Evolutionary conservation across 306 rosid genomes (phyloP).

Genomic region (Abrus precatorius): DNA sequence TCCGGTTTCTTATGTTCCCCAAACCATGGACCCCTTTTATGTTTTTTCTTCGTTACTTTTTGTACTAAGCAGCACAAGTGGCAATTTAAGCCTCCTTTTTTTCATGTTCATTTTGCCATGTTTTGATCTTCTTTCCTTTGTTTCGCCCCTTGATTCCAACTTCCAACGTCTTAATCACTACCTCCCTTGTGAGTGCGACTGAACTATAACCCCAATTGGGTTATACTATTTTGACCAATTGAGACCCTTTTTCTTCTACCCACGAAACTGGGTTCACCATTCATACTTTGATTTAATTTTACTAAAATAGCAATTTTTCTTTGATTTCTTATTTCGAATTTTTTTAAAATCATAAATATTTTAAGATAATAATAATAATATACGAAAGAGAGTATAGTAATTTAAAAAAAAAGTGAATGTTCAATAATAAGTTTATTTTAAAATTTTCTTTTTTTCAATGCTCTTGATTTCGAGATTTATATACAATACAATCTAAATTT

Average conservation of each 20-base stretch:
- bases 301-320: not conserved
- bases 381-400: no score
- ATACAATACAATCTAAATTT: no score
- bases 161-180: not conserved
- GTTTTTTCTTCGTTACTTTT: no score
- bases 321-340: not conserved
- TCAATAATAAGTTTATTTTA: no score
- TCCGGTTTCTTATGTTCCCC: not conserved
- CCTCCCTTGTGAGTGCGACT: not conserved
- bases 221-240: conserved; percentile 32
- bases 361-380: no score
- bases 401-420: no score
- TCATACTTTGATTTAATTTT: not conserved
- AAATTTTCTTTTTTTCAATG: no score
- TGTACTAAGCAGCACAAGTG: no score
- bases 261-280: not conserved
- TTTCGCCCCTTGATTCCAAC: conserved; percentile 3
- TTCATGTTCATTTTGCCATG: not conserved
- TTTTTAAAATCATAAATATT: not conserved
- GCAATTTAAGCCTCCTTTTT: not conserved
- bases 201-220: not conserved
- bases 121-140: not conserved
- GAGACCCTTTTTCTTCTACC: not conserved
- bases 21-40: conserved; percentile 30
- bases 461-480: no score